These are phyloP conservation scores for Fraxinus sp. DNA, from an alignment of 305 asterid genomes.

Conservation along the genomic window DNA sequence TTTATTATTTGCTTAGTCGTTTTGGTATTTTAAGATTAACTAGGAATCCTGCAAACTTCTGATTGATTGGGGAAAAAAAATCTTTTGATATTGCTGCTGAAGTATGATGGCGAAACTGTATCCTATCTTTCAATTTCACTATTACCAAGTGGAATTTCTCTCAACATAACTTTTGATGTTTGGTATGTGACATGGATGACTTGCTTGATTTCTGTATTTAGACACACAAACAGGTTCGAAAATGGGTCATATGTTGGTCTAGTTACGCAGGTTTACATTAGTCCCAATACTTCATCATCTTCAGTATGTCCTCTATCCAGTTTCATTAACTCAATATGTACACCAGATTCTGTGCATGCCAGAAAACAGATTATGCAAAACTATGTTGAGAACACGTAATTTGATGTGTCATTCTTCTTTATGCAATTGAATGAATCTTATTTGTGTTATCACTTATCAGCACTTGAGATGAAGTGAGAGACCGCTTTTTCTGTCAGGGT, in stretches of 20 bases:
- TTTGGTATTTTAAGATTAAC: background rate
- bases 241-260: background rate
- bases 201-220: background rate
- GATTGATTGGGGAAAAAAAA: background rate
- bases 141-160: background rate
- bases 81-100: background rate
- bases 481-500: background rate
- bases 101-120: background rate
- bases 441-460: no score
- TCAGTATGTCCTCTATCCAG: background rate
- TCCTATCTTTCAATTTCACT: background rate
- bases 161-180: background rate
- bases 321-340: background rate
- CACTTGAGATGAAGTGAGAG: background rate
- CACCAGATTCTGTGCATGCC: background rate
- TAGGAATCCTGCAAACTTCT: background rate
- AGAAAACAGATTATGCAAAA: background rate
- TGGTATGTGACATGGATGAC: background rate
- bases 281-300: background rate
- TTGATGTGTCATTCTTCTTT: background rate
- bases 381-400: background rate
- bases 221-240: background rate
- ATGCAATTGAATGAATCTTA: background rate
- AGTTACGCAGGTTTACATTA: background rate
- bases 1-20: background rate